phyloP scores from a whole-genome alignment of 805 yeast genomes.

The Ogataea allantospora region DNA sequence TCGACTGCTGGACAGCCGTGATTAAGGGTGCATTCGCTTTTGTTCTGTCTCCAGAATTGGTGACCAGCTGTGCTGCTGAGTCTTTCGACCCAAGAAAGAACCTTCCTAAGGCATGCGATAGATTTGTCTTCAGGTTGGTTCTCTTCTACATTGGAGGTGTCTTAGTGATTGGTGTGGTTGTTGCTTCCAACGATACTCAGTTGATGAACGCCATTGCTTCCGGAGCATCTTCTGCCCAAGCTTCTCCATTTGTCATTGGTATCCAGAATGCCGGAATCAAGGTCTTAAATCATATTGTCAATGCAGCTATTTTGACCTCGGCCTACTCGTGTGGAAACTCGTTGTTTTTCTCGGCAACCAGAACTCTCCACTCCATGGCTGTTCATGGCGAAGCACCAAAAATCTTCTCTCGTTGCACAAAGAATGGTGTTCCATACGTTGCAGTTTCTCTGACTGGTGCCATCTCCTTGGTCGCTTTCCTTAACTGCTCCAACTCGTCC shows the following conservation, averaged over 20 bases:
- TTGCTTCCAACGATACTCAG: constrained; percentile 39
- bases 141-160: constrained; percentile 34
- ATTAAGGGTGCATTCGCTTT: constrained; percentile 67
- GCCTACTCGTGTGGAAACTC: constrained; percentile 72
- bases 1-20: constrained; percentile 62
- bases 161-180: constrained; percentile 50
- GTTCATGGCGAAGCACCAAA: constrained; percentile 73
- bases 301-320: constrained; percentile 60
- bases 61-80: constrained; percentile 34
- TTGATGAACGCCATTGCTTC: constrained; percentile 45
- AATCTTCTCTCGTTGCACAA: constrained; percentile 58
- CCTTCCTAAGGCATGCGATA: constrained; percentile 34
- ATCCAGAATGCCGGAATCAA: constrained; percentile 64
- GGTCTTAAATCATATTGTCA: constrained; percentile 73
- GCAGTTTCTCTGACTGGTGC: constrained; percentile 51
- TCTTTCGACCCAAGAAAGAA: constrained; percentile 32
- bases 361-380: constrained; percentile 74
- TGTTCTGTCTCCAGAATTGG: constrained; percentile 39
- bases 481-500: constrained; percentile 60
- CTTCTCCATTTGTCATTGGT: constrained; percentile 87
- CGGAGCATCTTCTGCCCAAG: constrained; percentile 61
- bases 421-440: constrained; percentile 64
- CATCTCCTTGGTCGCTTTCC: constrained; percentile 57
- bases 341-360: constrained; percentile 67
- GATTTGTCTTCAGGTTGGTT: constrained; percentile 33